phyloP scores from a whole-genome alignment of 345 rosid species.

The Murraya paniculata region DNA sequence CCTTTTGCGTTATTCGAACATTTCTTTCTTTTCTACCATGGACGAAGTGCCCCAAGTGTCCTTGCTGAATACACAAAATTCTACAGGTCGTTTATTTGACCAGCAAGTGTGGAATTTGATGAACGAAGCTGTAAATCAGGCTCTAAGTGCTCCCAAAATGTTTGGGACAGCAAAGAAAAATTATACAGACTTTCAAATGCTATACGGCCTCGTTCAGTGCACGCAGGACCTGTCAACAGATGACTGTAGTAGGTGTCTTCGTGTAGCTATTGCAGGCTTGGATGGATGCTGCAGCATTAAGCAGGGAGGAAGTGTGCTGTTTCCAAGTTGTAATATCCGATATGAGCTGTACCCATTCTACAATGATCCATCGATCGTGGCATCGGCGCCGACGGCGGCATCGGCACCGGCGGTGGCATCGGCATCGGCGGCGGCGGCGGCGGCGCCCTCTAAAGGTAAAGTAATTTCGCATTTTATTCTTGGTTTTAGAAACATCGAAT shows the following conservation, averaged over 20 bases:
- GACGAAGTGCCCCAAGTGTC: rapidly evolving
- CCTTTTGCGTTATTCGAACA: constrained; percentile 12
- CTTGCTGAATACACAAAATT: background rate
- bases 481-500: no score
- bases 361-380: background rate
- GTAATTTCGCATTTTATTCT: no score
- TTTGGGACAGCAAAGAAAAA: constrained; percentile 12
- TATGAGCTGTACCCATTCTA: constrained; percentile 29
- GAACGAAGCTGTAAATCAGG: background rate
- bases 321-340: constrained; percentile 33
- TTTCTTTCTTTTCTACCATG: background rate
- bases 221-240: background rate
- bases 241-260: constrained; percentile 23
- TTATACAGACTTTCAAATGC: background rate
- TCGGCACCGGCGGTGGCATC: no score
- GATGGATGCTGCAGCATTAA: background rate
- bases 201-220: background rate
- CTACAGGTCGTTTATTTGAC: background rate
- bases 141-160: background rate
- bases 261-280: background rate
- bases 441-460: no score
- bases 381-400: no score
- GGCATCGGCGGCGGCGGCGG: no score
- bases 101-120: background rate
- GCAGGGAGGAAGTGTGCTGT: constrained; percentile 26